Evolutionary conservation across 345 rosid genomes (phyloP).

Genomic region (Psidium friedrichsthalianum): DNA sequence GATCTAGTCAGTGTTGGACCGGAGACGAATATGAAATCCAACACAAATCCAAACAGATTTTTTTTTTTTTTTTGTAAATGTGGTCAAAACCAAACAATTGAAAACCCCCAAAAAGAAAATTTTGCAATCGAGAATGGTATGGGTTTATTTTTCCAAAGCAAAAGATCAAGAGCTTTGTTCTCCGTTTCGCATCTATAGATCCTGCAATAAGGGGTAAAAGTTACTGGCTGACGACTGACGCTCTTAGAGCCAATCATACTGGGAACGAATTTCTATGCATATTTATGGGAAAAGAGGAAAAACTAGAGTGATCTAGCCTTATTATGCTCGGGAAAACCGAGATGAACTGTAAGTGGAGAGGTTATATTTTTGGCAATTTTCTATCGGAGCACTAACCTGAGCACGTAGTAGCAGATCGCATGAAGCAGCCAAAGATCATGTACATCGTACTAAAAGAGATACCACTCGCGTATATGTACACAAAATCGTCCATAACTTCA

Average conservation of each 20-base stretch:
- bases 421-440: neutral
- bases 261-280: neutral
- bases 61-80: neutral
- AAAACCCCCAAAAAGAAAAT: neutral
- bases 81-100: neutral
- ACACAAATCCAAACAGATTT: neutral
- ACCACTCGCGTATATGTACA: neutral
- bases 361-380: neutral
- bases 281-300: neutral
- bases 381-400: neutral
- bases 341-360: neutral
- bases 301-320: neutral
- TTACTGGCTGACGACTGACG: neutral
- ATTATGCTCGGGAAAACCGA: too few species aligned
- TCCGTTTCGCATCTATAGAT: neutral
- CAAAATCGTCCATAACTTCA: neutral
- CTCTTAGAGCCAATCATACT: neutral
- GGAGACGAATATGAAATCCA: neutral
- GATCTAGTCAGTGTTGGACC: neutral
- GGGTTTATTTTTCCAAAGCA: neutral
- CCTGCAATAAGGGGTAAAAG: neutral
- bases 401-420: neutral
- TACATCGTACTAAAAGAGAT: neutral
- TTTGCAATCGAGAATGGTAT: neutral
- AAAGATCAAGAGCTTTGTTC: neutral